Conservation (phyloP, 805 yeast genomes). For the Barnettozyma populi region DNA sequence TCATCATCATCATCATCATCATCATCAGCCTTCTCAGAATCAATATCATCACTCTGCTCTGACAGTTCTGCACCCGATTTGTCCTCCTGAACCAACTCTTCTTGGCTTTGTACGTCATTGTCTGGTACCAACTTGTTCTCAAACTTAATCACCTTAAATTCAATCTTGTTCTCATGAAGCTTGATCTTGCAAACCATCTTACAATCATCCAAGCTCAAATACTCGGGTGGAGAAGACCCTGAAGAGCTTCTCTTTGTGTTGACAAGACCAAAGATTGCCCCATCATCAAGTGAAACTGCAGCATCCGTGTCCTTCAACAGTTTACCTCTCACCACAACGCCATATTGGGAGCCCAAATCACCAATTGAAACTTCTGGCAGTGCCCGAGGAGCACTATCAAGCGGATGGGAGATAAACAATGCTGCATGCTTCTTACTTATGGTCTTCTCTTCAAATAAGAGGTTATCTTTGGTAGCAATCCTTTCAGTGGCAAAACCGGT, state of each 20-base stretch:
- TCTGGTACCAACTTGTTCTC: background rate
- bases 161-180: background rate
- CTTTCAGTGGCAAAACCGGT: background rate
- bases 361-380: constrained; percentile 2
- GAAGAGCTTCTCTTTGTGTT: background rate
- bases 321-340: constrained; percentile 5
- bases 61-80: background rate
- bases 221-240: background rate
- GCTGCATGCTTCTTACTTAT: constrained; percentile 9
- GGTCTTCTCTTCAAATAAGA: constrained; percentile 6
- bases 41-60: background rate
- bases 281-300: background rate
- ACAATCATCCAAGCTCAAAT: constrained; percentile 3
- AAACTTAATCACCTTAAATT: background rate
- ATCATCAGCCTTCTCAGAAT: background rate
- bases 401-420: background rate
- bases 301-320: background rate
- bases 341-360: constrained; percentile 9
- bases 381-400: background rate
- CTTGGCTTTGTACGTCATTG: background rate
- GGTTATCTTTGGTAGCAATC: constrained; percentile 1
- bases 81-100: background rate
- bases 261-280: constrained; percentile 7
- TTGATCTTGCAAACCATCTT: constrained; percentile 2
- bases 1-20: background rate